Evolutionary conservation across 1,284 basidiomycete species (phyloP), one percentile per base, ranked within the genome.

Genomic region (Xerocomus minutiporus): DNA sequence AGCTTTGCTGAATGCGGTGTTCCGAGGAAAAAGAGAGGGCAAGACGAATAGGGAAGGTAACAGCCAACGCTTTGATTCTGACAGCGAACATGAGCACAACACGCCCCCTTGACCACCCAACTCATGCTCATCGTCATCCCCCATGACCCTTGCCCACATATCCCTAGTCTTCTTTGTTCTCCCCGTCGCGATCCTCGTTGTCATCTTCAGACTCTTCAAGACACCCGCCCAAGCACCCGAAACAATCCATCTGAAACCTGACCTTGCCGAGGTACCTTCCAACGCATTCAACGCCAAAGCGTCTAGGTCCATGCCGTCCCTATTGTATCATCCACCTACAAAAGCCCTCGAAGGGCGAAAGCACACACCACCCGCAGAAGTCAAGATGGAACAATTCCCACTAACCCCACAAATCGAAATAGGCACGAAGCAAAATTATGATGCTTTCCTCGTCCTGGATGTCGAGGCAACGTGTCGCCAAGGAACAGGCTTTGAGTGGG

Each of bases 391-490:
- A 20, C 47, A 47, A 9, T 42, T 45, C 17, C 34, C 29, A 9
- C 17, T 36, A 28, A n/a, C 42, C 25, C 29, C 28, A 23, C 51
- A 62, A 25, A 50, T 40, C 15, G 64, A 59, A 20, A 17, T 50
- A 43, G 46, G 47, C 46, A 59, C 53, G 23, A 80, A 75, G 57
- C 87, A 89, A 59, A 73, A 79, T 2, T 86, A 79, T 59, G 86
- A 90, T 46, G 80, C 77, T 12, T 86, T 90, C 61, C 77, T 91
- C 11, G 83, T 91, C 25, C 73, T 93, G 39, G 92, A 96, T 63
- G 88, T 97, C 46, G 95, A 97, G 69, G 95, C 88, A 5, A 97
- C 95, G 0, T 98, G 95, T 67, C 69, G 84, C 43, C 70, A 71
- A 59, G 86, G 77, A 5, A 70, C 71, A 34, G 77, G 79, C 60